Conservation (phyloP, 1,139 yeast genomes). For the Candida freyschussii region DNA sequence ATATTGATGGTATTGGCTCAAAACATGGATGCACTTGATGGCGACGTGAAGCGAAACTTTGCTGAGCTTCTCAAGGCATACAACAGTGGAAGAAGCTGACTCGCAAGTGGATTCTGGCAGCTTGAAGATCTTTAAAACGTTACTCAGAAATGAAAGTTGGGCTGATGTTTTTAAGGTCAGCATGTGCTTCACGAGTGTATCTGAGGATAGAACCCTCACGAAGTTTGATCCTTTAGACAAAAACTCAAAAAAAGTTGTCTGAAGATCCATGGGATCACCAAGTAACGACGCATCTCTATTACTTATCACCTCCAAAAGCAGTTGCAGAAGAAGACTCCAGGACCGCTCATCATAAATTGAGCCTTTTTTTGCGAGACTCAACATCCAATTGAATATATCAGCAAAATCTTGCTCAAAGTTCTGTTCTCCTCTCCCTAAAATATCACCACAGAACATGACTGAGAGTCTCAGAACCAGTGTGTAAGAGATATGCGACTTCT, state of each 20-base stretch:
- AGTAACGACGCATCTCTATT: slow-evolving; percentile 3
- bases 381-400: slow-evolving; percentile 18
- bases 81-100: slow-evolving; percentile 27
- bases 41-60: slow-evolving; percentile 28
- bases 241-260: slow-evolving; percentile 1
- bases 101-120: slow-evolving; percentile 38
- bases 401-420: slow-evolving; percentile 11
- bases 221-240: slow-evolving; percentile 8
- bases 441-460: slow-evolving; percentile 4
- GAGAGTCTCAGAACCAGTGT: slow-evolving; percentile 11
- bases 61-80: slow-evolving; percentile 30
- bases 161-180: slow-evolving; percentile 2
- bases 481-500: slow-evolving; percentile 15
- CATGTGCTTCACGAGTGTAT: neutral
- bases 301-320: slow-evolving; percentile 5
- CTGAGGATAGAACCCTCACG: slow-evolving; percentile 6
- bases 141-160: slow-evolving; percentile 32
- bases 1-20: slow-evolving; percentile 32
- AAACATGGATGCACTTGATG: too few species aligned
- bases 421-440: slow-evolving; percentile 7
- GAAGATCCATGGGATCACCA: slow-evolving; percentile 3
- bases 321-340: slow-evolving; percentile 2
- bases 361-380: slow-evolving; percentile 8
- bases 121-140: slow-evolving; percentile 31
- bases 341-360: slow-evolving; percentile 11